Percentiles rank a stretch among this genome's conserved stretches.
These are phyloP conservation scores for Plasmodium inui DNA, from an alignment of 169 alveolate species.

Conservation along the genomic window DNA sequence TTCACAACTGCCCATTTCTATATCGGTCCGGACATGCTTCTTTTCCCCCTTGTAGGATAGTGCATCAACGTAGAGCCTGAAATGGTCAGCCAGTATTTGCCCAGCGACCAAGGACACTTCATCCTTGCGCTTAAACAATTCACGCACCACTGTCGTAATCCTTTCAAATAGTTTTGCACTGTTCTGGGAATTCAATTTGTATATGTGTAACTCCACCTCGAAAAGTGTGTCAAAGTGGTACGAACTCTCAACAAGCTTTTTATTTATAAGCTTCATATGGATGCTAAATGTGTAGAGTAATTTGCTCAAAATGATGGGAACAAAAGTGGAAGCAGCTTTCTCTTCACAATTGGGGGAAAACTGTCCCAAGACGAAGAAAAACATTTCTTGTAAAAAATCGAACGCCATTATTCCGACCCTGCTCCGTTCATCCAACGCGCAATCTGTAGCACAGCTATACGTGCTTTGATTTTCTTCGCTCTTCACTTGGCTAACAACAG, in stretches of 20 bases:
- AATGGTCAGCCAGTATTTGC: conserved; percentile 53
- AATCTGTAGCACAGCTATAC: background rate
- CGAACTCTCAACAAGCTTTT: background rate
- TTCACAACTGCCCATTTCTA: background rate
- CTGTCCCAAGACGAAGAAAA: conserved; percentile 19
- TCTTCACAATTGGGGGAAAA: conserved; percentile 13
- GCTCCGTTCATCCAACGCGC: background rate
- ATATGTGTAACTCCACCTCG: conserved; percentile 13
- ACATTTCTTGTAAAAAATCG: conserved; percentile 16
- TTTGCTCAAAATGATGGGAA: conserved; percentile 45
- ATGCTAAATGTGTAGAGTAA: conserved; percentile 38
- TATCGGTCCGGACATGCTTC: background rate
- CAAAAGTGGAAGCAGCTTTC: background rate
- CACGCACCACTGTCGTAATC: conserved; percentile 4
- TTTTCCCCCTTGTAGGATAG: background rate
- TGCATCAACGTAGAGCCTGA: conserved; percentile 21
- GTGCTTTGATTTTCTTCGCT: background rate
- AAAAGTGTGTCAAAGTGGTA: conserved; percentile 8
- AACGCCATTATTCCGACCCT: conserved; percentile 7
- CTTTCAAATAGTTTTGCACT: conserved; percentile 24
- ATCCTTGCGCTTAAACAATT: conserved; percentile 29
- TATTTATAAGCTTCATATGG: conserved; percentile 5
- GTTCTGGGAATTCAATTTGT: conserved; percentile 6
- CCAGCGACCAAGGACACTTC: conserved; percentile 39
- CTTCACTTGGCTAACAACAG: background rate